Percentiles rank a stretch among this genome's conserved stretches.
These are phyloP conservation scores for Rutstroemia sp. DNA, from an alignment of 2,329 filamentous ascomycete species.

Conservation along the genomic window DNA sequence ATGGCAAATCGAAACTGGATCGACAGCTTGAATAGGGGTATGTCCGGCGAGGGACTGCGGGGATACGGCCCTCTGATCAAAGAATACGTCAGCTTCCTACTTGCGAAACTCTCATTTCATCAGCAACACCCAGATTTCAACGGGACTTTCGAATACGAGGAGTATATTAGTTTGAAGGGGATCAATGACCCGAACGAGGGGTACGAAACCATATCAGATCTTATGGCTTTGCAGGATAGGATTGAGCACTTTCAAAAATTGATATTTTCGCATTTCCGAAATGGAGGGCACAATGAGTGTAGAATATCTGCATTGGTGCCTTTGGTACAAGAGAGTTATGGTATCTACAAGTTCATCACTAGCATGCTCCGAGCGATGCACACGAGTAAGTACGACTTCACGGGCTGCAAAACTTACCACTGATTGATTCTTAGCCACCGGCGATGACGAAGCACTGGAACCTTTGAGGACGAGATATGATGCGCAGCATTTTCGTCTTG, in stretches of 20 bases:
- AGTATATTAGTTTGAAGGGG: conserved; percentile 95
- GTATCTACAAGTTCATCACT: conserved; percentile 98
- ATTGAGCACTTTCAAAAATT: conserved; percentile 98
- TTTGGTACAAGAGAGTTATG: conserved; percentile 94
- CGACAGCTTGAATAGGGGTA: conserved; percentile 80
- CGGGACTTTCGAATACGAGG: conserved; percentile 96
- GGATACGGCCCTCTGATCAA: conserved; percentile 89
- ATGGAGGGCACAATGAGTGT: conserved; percentile 90
- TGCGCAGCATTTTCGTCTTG: conserved; percentile 90
- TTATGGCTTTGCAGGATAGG: conserved; percentile 95
- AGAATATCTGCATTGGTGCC: conserved; percentile 90
- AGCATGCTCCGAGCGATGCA: conserved; percentile 99
- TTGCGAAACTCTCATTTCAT: conserved; percentile 94
- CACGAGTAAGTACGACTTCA: conserved; percentile 57
- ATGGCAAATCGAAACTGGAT: conserved; percentile 86
- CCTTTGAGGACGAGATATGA: conserved; percentile 85
- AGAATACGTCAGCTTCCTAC: conserved; percentile 93
- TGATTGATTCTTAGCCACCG: conserved; percentile 53
- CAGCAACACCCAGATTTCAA: conserved; percentile 97
- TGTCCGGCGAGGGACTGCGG: conserved; percentile 75
- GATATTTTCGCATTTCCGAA: conserved; percentile 93
- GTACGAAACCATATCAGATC: conserved; percentile 90
- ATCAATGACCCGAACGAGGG: conserved; percentile 99
- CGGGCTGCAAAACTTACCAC: neutral
- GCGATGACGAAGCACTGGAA: conserved; percentile 86